Evolutionary conservation across 2,329 filamentous ascomycete genomes (phyloP).

Genomic region (Penicillium sp.): DNA sequence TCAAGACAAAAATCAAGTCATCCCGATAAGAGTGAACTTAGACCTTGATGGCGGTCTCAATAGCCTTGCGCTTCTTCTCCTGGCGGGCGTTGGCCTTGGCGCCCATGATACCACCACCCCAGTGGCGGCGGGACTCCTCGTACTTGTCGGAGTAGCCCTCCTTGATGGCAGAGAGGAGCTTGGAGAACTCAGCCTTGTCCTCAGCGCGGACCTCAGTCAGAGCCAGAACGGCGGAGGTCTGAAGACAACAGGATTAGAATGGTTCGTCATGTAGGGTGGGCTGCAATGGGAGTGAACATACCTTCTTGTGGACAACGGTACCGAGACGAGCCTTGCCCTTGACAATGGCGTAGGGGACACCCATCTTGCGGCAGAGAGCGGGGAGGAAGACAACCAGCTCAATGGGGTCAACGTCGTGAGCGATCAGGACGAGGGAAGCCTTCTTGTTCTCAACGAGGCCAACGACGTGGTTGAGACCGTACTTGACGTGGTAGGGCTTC

Average conservation of each 20-base stretch:
- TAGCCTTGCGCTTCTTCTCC: constrained; percentile 90
- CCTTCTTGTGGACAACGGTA: constrained; percentile 98
- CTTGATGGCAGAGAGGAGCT: constrained; percentile 95
- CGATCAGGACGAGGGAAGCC: constrained; percentile 94
- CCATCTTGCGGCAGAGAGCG: constrained; percentile 99
- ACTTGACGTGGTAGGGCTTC: constrained; percentile 99
- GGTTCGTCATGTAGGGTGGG: background rate
- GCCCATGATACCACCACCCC: constrained; percentile 99
- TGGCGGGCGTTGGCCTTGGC: constrained; percentile 79
- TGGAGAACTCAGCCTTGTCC: constrained; percentile 97
- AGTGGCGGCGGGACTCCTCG: constrained; percentile 87
- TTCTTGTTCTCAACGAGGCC: constrained; percentile 99
- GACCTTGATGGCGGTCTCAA: constrained; percentile 97
- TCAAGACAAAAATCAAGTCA: constrained; percentile 28
- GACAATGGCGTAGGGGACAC: constrained; percentile 97
- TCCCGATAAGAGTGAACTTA: constrained; percentile 54
- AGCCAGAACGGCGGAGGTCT: constrained; percentile 92
- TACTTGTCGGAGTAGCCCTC: constrained; percentile 96
- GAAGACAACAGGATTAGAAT: constrained; percentile 42
- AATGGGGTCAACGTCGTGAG: constrained; percentile 99
- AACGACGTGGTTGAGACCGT: constrained; percentile 99
- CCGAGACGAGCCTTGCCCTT: constrained; percentile 99
- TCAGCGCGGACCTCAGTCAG: constrained; percentile 95
- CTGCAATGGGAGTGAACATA: background rate
- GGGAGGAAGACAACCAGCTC: constrained; percentile 99